Evolutionary conservation across 495 filamentous ascomycete species (phyloP), one percentile per base, ranked within the genome.

Genomic region (Annulohypoxylon bovei): DNA sequence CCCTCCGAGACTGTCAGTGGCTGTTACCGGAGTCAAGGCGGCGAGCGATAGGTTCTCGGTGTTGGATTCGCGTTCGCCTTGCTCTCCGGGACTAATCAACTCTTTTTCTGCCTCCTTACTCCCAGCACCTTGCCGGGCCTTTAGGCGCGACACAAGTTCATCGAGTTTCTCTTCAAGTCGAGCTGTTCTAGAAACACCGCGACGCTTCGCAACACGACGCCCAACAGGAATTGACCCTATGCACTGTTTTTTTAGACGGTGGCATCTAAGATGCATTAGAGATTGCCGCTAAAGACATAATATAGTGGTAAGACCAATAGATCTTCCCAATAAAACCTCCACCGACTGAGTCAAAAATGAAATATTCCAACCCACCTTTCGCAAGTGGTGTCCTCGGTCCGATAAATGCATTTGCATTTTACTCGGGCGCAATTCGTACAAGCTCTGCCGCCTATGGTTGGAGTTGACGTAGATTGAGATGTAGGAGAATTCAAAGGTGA

Each of bases 141-240:
- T 79, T 11, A 88, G 70, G 2, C 83, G 67, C 12, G 81, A 81
- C 23, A 85, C 81, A 33, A 88, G 78, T 55, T 78, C 79, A 49
- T 87, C 84, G 46, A 87, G 77, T 64, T 86, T 87, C 39, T 81
- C 82, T 64, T 87, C 85, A 2, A 87, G 78, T 32, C 82, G 81
- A 11, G 76, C 77, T 0, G 77, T 79, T 55, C 77, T 79, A 6
- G 78, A 67, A 3, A 42, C 37, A 1, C 40, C 50, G 37, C 60
- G 40, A 20, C 39, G 61, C 42, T 63, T 79, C 4, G 55, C 65
- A 30, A 61, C 75, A 42, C 78, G 81, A 54, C 78, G 79, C 61
- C 80, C 75, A n/a, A 75, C 72, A 25, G 77, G 68, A 35, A 73
- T 50, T 18, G 79, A 73, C 9, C 78, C 75, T 20, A 75, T 73